Base-by-base conservation (phyloP, 2,329 filamentous ascomycete genomes). In the Ophiocordyceps unilateralis region DNA sequence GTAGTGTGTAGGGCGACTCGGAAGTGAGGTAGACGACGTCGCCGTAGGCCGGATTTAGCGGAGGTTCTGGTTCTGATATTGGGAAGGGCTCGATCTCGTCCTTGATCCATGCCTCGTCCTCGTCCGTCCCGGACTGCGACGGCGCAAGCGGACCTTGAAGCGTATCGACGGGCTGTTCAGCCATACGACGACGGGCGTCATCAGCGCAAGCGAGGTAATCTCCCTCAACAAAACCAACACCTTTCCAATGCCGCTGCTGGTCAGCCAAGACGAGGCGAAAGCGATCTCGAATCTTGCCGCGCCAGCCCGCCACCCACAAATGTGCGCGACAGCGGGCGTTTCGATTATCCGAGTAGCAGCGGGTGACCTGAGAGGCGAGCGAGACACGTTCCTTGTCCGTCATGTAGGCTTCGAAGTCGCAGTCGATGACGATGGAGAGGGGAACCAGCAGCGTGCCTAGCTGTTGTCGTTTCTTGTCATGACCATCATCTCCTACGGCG, bases 361-460 rank as follows among this genome's bases (percentile, higher is more conserved):
- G 70, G 9, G 86, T 93, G 47, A 98, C 70, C 60, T 98, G 91
- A 45, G 78, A 76, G 1, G 76, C 76, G 12, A 98, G 70, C 5
- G 86, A 94, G 44, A 88, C 78, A 24, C 83, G 68, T 62, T 98
- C 91, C 51, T 83, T 81, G 32, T 89, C 83, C 41, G 70, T 71
- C 91, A 98, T 98, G 55, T 88, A 74, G 37, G 83, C 69, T 58
- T 98, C 88, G 58, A 93, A 98, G 50, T 83, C 78, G 62, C 89
- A 96, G 64, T 98, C 91, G 48, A 98, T 66, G 46, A 98, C 69
- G 50, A 98, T 66, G 0, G 84, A 76, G 20, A 96, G 65, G 2
- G 88, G 87, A 0, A 93, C 12, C 5, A 20, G 20, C 37, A 15
- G n/a, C 19, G 19, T 21, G 10, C 12, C 11, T 21, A 11, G 37